Evolutionary conservation across 257 asterid genomes (phyloP).

Genomic region (Echites panduratus): DNA sequence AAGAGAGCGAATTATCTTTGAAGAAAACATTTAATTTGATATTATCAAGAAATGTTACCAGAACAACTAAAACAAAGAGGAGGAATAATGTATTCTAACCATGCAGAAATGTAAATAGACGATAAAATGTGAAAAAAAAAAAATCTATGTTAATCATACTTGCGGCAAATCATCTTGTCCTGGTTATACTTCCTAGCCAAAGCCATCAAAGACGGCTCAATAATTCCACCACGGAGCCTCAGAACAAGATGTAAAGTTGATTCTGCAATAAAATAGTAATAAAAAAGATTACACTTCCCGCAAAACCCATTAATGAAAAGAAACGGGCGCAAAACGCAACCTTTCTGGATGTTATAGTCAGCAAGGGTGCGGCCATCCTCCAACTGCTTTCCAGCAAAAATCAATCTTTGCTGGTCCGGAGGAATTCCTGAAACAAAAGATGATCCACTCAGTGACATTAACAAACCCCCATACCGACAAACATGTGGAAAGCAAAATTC

Average conservation of each 20-base stretch:
- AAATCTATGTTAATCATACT: slow-evolving; percentile 11
- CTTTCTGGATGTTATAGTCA: slow-evolving; percentile 38
- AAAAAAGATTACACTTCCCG: background rate
- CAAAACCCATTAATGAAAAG: background rate
- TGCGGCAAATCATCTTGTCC: slow-evolving; percentile 43
- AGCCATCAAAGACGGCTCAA: slow-evolving; percentile 38
- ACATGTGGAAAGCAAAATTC: background rate
- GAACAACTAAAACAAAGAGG: background rate
- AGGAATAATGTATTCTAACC: background rate
- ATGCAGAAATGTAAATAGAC: background rate
- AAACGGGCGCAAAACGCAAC: background rate
- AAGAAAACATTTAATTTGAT: background rate
- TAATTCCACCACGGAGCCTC: slow-evolving; percentile 42
- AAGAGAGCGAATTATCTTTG: background rate
- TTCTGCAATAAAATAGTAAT: slow-evolving; percentile 12
- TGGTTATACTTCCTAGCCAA: slow-evolving; percentile 36
- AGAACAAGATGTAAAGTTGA: slow-evolving; percentile 37
- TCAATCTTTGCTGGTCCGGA: slow-evolving; percentile 38
- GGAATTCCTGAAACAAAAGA: slow-evolving; percentile 24
- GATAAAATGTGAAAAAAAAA: background rate
- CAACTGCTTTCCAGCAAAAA: slow-evolving; percentile 39
- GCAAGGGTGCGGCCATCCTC: slow-evolving; percentile 42
- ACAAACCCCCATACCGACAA: background rate
- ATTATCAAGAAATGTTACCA: background rate
- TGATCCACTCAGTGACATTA: background rate